A percentile compares a stretch with the other conserved stretches of the same genome.
Evolutionary conservation across 2,329 filamentous ascomycete species (phyloP).

Genomic region (Ascomycota sp.): DNA sequence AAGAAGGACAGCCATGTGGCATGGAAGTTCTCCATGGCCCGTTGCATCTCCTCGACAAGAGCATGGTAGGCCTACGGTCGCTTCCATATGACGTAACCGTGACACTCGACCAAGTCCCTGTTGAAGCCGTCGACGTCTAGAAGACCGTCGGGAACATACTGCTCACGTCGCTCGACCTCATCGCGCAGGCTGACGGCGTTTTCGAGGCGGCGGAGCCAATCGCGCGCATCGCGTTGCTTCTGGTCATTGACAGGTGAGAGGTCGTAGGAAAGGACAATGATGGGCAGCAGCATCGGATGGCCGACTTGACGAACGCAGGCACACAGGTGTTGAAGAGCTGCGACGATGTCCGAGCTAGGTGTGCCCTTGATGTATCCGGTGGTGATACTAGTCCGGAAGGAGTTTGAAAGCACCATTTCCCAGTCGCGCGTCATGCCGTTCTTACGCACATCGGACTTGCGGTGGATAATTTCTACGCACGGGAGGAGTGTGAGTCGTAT

Average conservation of each 20-base stretch:
- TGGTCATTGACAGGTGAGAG: conserved; percentile 33
- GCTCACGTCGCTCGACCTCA: conserved; percentile 34
- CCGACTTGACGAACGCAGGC: conserved; percentile 27
- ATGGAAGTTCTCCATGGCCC: conserved; percentile 24
- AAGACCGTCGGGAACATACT: conserved; percentile 29
- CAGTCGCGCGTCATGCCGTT: conserved; percentile 42
- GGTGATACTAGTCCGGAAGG: conserved; percentile 31
- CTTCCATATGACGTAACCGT: conserved; percentile 42
- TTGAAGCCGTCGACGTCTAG: conserved; percentile 40
- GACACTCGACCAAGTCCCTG: conserved; percentile 41
- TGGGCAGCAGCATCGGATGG: conserved; percentile 37
- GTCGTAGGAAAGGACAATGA: conserved; percentile 38
- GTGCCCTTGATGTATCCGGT: conserved; percentile 43
- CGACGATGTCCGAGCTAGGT: conserved; percentile 29
- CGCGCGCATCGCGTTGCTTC: conserved; percentile 40
- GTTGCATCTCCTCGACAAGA: conserved; percentile 26
- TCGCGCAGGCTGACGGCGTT: conserved; percentile 39
- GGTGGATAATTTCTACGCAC: conserved; percentile 36
- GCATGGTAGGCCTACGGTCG: conserved; percentile 39
- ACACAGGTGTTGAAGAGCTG: conserved; percentile 27
- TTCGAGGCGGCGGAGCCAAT: conserved; percentile 40
- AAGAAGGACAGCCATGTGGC: conserved; percentile 4
- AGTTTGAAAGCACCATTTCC: conserved; percentile 42
- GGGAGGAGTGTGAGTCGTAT: not conserved
- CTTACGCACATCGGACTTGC: conserved; percentile 46